Evolutionary conservation across 805 yeast species (phyloP), one percentile per base, ranked within the genome.

Genomic region (Komagataella populi): DNA sequence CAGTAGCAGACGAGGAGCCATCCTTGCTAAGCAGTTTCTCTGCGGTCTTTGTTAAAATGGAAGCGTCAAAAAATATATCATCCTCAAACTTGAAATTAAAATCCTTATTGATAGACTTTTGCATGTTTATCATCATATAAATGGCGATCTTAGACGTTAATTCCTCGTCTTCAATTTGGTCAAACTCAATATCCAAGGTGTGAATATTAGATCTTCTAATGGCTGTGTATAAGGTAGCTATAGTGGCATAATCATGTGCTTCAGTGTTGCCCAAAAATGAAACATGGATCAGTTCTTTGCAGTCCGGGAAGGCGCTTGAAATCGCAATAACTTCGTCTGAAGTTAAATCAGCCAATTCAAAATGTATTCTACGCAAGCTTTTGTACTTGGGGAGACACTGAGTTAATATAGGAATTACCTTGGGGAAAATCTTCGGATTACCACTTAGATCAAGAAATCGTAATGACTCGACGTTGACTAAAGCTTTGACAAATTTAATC

Each of bases 21-120:
- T 60, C 59, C 53, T 66, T 68, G 30, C 65, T 69, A 51, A 85
- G 64, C 51, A 85, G 64, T 53, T 78, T 77, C 54, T 81, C 88
- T 0, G 90, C 91, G 2, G 87, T 77, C 62, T 83, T 83, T 59
- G 87, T 81, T 49, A 85, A 70, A 52, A 85, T 67, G 0, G 88
- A 76, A 5, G 91, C 93, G 66, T 84, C 91, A 62, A 81, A 83
- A 63, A 85, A 73, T 49, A 85, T 69, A 55, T 85, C 91, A 61
- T 76, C 85, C 39, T 66, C 65, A 43, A 57, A 57, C 16, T 50
- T 23, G 39, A 45, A 50, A 22, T 56, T 55, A 8, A 53, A 51
- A 47, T 62, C 66, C 48, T 60, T 59, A 55, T 67, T 71, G 57
- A 76, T 62, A 23, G 67, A 67, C 39, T 62, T 64, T 57, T 77